Conservation (phyloP, 345 rosid species). For the Dovyalis caffra region DNA sequence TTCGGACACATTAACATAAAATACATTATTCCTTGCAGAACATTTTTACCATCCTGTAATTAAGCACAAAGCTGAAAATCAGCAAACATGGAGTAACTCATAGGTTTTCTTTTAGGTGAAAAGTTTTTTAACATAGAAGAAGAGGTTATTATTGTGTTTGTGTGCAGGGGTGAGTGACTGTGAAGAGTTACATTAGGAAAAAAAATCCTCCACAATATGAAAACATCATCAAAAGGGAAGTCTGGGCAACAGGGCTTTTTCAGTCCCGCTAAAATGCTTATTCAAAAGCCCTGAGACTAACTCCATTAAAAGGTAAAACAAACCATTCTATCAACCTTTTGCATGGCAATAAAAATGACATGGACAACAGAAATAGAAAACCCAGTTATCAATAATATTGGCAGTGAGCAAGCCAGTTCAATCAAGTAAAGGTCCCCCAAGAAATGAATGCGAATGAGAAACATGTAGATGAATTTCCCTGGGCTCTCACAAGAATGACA, state of each 20-base stretch:
- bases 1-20: neutral
- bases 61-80: neutral
- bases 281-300: neutral
- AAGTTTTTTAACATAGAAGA: neutral
- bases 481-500: neutral
- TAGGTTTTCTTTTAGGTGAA: neutral
- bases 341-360: neutral
- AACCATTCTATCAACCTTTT: neutral
- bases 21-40: neutral
- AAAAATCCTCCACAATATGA: neutral
- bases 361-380: too few relatives aligned
- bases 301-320: neutral
- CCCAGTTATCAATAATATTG: neutral
- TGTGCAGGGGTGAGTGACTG: neutral
- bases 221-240: neutral
- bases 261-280: neutral
- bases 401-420: too few relatives aligned
- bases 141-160: neutral
- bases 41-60: neutral
- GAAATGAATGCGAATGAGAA: neutral
- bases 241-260: neutral
- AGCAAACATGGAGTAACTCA: neutral
- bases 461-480: neutral
- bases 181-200: neutral
- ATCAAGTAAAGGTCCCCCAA: neutral